A percentile compares a stretch with the other conserved stretches of the same genome.
Evolutionary conservation across 2,329 filamentous ascomycete genomes (phyloP).

Genomic region (Arthrobotrys conoides): DNA sequence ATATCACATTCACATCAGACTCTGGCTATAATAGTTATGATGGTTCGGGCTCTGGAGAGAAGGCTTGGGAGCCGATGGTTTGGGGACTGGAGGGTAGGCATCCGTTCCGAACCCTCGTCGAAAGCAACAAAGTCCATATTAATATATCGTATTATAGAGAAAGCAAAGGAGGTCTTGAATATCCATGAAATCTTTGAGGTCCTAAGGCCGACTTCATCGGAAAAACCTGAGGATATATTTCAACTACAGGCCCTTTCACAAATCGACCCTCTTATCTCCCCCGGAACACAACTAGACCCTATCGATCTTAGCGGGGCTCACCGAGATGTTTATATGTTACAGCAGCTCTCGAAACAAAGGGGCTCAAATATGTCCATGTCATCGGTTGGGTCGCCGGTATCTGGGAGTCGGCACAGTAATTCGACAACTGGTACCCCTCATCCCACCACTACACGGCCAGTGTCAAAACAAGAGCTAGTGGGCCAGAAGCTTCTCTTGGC

Average conservation of each 20-base stretch:
- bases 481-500: constrained; percentile 47
- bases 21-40: constrained; percentile 59
- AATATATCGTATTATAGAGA: constrained; percentile 35
- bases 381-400: constrained; percentile 35
- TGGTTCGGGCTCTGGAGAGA: constrained; percentile 50
- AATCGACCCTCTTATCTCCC: constrained; percentile 27
- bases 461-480: constrained; percentile 49
- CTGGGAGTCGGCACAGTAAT: constrained; percentile 34
- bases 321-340: constrained; percentile 55
- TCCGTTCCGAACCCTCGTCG: neutral
- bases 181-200: constrained; percentile 50
- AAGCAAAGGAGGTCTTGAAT: constrained; percentile 41
- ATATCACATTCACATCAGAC: constrained; percentile 48
- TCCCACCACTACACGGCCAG: neutral
- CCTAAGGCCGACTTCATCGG: constrained; percentile 23
- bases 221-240: constrained; percentile 37
- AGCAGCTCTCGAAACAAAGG: constrained; percentile 55
- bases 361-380: constrained; percentile 29
- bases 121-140: neutral
- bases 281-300: constrained; percentile 52
- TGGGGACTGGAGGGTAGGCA: constrained; percentile 54
- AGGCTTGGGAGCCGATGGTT: constrained; percentile 55
- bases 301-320: constrained; percentile 57
- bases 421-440: constrained; percentile 45
- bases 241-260: constrained; percentile 33